A percentile compares a stretch with the other conserved stretches of the same genome.
phyloP scores from a whole-genome alignment of 2,329 filamentous ascomycete species.

The Ascochyta lentis region DNA sequence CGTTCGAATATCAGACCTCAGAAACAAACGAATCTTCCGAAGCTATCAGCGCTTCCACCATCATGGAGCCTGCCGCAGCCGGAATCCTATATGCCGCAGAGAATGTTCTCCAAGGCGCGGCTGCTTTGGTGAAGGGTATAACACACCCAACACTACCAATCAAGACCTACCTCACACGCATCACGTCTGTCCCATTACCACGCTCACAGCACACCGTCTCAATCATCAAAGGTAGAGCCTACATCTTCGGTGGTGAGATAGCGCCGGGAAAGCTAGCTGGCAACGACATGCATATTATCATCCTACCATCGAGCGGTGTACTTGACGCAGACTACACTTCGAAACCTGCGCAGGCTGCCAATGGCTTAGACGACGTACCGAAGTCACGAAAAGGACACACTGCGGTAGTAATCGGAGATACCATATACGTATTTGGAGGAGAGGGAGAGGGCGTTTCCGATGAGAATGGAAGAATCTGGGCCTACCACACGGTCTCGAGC shows the following conservation, averaged over 20 bases:
- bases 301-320: conserved; percentile 56
- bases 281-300: conserved; percentile 60
- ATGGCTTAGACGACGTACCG: conserved; percentile 44
- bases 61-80: conserved; percentile 48
- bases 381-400: conserved; percentile 52
- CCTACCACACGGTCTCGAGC: conserved; percentile 51
- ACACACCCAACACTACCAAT: conserved; percentile 59
- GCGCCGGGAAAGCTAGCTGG: conserved; percentile 52
- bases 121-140: conserved; percentile 56
- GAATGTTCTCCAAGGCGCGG: conserved; percentile 48
- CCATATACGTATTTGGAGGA: conserved; percentile 56
- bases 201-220: conserved; percentile 61
- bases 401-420: conserved; percentile 52
- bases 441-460: conserved; percentile 32
- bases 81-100: conserved; percentile 49
- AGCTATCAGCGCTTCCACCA: neutral
- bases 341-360: conserved; percentile 40
- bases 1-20: neutral
- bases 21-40: neutral
- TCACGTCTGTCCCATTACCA: conserved; percentile 54
- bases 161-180: conserved; percentile 58
- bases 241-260: conserved; percentile 62
- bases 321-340: conserved; percentile 52
- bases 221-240: conserved; percentile 60
- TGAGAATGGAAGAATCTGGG: conserved; percentile 54